Base-by-base conservation (phyloP, 768 basidiomycete genomes). In the Amanita molliuscula region DNA sequence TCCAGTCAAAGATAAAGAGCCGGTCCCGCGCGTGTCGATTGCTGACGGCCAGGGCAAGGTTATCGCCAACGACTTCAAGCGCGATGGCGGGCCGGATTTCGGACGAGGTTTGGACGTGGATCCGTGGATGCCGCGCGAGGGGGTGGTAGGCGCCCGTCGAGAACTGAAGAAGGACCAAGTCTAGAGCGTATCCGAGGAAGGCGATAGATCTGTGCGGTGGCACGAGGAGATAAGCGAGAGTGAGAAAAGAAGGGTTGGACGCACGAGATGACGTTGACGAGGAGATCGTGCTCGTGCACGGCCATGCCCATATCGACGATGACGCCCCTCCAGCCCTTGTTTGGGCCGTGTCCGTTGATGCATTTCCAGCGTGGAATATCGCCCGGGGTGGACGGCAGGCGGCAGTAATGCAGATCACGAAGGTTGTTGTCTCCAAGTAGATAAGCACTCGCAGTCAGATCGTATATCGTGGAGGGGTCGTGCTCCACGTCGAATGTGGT, bases 1-100 rank as follows among this genome's bases (percentile, higher is more conserved):
- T 63, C 76, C 76, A 77, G 23, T 75, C 62, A 48, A 63, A 74
- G 1, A 76, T 58, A 43, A 65, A 73, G 15, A 77, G 56, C 3
- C 55, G 54, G 48, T 73, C 66, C 4, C 56, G 40, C 0, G 29
- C 26, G 1, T 43, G 38, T 20, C 57, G 53, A 21, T 53, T 56
- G 43, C 45, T 58, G 3, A 69, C 60, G 5, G 71, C 57, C 1
- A 76, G 62, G 1, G 72, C 69, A 2, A 75, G 59, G 53, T 70
- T 59, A 9, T 71, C 65, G 13, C 73, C 74, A 10, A 73, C 72
- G 37, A 73, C 69, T 52, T 75, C 74, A 26, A 76, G 63, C 9
- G 66, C 67, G n/a, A 74, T 59, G 9, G 61, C 54, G 2, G 69
- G 67, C 10, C 58, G 60, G 9, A 57, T 56, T 53, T 48, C 60